phyloP scores from a whole-genome alignment of 1,139 yeast species.

The Suhomyces choctaworum region DNA sequence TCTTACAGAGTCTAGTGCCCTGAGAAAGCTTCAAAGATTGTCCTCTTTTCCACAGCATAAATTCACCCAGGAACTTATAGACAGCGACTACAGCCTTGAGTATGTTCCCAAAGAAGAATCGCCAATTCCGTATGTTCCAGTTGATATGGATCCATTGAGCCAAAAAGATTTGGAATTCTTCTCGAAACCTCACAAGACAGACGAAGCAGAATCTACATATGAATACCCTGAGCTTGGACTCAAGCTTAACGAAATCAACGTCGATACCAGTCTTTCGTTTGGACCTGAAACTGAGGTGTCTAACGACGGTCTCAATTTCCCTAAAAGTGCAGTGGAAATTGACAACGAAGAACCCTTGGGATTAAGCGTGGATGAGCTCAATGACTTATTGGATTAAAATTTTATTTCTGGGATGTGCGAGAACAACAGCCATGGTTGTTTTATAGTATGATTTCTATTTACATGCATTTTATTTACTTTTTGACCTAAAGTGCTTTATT shows the following conservation, averaged over 20 bases:
- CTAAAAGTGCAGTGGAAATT: slow-evolving; percentile 1
- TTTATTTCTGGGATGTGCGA: slow-evolving; percentile 1
- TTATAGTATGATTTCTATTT: slow-evolving; percentile 10
- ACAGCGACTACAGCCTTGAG: slow-evolving; percentile 21
- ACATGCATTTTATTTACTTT: slow-evolving; percentile 9
- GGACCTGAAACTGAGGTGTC: slow-evolving; percentile 13
- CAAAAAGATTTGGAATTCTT: slow-evolving; percentile 28
- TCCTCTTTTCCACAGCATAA: background rate
- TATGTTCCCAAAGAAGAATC: slow-evolving; percentile 22
- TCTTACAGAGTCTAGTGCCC: background rate
- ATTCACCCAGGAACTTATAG: slow-evolving; percentile 14
- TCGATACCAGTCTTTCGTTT: slow-evolving; percentile 20
- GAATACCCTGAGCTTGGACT: slow-evolving; percentile 15
- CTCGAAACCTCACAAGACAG: slow-evolving; percentile 12
- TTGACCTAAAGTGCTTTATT: slow-evolving; percentile 23
- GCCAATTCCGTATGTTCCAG: slow-evolving; percentile 35
- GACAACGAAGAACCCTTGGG: slow-evolving; percentile 24
- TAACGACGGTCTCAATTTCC: slow-evolving; percentile 6
- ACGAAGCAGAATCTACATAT: background rate
- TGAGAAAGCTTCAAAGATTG: slow-evolving; percentile 11
- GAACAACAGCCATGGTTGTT: background rate
- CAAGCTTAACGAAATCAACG: slow-evolving; percentile 16
- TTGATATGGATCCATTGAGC: slow-evolving; percentile 26
- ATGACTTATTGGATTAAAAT: slow-evolving; percentile 37
- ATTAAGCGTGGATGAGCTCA: slow-evolving; percentile 35